phyloP scores from a whole-genome alignment of 2,329 filamentous ascomycete genomes.

The Diplocarpon rosae region DNA sequence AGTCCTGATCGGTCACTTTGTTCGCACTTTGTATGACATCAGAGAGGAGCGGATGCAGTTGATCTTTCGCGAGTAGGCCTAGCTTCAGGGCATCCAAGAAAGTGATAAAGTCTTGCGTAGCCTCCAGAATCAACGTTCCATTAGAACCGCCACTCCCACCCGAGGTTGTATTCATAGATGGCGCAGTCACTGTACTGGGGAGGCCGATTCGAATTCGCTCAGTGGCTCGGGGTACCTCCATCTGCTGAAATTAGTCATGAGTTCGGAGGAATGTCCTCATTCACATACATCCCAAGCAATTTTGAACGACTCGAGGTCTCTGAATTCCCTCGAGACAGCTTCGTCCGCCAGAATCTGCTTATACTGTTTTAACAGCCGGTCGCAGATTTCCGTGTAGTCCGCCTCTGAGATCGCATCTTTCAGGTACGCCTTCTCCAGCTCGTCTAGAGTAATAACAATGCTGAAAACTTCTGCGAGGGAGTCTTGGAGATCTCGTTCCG shows the following conservation, averaged over 20 bases:
- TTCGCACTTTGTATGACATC: slow-evolving; percentile 97
- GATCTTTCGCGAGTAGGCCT: slow-evolving; percentile 86
- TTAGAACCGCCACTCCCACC: slow-evolving; percentile 31
- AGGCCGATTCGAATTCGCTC: slow-evolving; percentile 88
- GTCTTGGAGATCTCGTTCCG: slow-evolving; percentile 87
- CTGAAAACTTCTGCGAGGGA: slow-evolving; percentile 96
- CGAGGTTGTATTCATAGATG: slow-evolving; percentile 33
- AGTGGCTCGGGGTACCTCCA: slow-evolving; percentile 89
- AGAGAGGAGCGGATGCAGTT: slow-evolving; percentile 85
- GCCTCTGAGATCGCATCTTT: slow-evolving; percentile 86
- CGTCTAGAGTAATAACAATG: slow-evolving; percentile 91
- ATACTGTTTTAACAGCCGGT: slow-evolving; percentile 89
- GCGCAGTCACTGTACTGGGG: slow-evolving; percentile 63
- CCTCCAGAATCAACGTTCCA: slow-evolving; percentile 65
- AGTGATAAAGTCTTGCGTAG: slow-evolving; percentile 97
- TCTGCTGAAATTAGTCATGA: slow-evolving; percentile 36
- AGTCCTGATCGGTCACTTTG: slow-evolving; percentile 89
- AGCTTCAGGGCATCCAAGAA: slow-evolving; percentile 91
- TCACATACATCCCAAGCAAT: slow-evolving; percentile 76
- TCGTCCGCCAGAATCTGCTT: slow-evolving; percentile 89
- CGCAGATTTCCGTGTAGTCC: slow-evolving; percentile 95
- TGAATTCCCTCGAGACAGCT: slow-evolving; percentile 77
- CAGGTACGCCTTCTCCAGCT: slow-evolving; percentile 90
- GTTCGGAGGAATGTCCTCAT: too few relatives aligned
- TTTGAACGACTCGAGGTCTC: slow-evolving; percentile 84